A percentile compares a stretch with the other conserved stretches of the same genome.
Evolutionary conservation across 306 rosid species (phyloP).

Genomic region (Pyrus communis): DNA sequence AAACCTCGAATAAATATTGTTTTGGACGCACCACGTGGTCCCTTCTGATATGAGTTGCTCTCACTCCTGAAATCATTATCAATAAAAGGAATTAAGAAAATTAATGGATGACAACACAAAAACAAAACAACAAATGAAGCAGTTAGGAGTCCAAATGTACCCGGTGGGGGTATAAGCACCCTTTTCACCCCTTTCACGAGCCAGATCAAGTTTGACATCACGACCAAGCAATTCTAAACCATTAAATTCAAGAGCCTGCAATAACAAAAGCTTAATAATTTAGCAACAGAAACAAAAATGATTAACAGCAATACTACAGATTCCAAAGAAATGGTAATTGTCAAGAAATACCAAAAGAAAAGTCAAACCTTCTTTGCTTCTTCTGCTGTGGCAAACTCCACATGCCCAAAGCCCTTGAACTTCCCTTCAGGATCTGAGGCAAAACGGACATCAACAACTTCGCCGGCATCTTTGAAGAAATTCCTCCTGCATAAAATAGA

Average conservation of each 20-base stretch:
- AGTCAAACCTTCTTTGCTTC: constrained; percentile 44
- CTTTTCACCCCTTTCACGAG: constrained; percentile 59
- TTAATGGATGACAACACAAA: background rate
- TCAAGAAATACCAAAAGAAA: background rate
- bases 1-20: constrained; percentile 64
- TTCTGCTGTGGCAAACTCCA: constrained; percentile 63
- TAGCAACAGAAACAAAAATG: background rate
- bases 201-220: constrained; percentile 53
- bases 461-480: constrained; percentile 66
- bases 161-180: constrained; percentile 61
- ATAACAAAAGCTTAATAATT: background rate
- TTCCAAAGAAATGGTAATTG: background rate
- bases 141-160: constrained; percentile 9
- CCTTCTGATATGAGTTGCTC: constrained; percentile 43
- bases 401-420: constrained; percentile 79
- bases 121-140: background rate
- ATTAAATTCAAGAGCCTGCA: constrained; percentile 59
- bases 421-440: constrained; percentile 33
- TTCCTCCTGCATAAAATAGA: constrained; percentile 34
- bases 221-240: constrained; percentile 41
- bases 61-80: constrained; percentile 25
- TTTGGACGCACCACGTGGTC: constrained; percentile 32
- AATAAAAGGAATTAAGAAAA: background rate
- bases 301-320: background rate
- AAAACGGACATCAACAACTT: constrained; percentile 64